Evolutionary conservation across 2,329 filamentous ascomycete species (phyloP), one percentile per base, ranked within the genome.

Genomic region (Xenosphaeropsis pyriputrescens): DNA sequence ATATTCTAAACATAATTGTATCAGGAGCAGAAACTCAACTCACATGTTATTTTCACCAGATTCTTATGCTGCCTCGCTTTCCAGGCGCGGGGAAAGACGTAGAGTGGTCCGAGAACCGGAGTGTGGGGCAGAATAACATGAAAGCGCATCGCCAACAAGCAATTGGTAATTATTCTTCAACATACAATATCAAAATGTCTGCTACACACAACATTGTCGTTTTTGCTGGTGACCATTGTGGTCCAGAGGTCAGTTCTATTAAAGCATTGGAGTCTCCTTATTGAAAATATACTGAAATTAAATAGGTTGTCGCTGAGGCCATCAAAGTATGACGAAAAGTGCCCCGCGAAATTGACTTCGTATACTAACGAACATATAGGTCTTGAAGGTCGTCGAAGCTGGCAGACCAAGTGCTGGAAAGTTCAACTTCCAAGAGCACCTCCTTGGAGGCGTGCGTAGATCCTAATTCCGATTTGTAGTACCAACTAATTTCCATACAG

Each of bases 361-460:
- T 6, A 9, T 26, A 26, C 32, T 48, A 17, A 32, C 56, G 57
- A 49, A 11, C 6, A 18, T 17, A 26, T 52, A 93, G 84, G 65
- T 91, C 47, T 72, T 96, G 55, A 81, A 79, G 56, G 70, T 80
- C 4, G 66, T 96, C 41, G 82, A 93, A 64, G 71, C 78, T 50
- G 63, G 67, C 49, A 78, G 75, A 55, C 70, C 78, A 40, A 72
- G 77, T 47, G 70, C 81, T 39, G 68, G 64, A 57, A 79, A 79
- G 52, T 94, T 96, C 66, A 85, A 91, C 57, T 80, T 95, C 51
- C 74, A 94, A 56, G 76, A 94, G 40, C 85, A 95, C 57, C 70
- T 93, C 40, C 73, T 98, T 41, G 88, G 91, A 53, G 89, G 91
- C 53, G 89, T 93, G 74, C 66, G 84, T 73, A 43, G 22, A 18